Evolutionary conservation across 805 yeast species (phyloP), one percentile per base, ranked within the genome.

Genomic region (Kuraishia hungarica): DNA sequence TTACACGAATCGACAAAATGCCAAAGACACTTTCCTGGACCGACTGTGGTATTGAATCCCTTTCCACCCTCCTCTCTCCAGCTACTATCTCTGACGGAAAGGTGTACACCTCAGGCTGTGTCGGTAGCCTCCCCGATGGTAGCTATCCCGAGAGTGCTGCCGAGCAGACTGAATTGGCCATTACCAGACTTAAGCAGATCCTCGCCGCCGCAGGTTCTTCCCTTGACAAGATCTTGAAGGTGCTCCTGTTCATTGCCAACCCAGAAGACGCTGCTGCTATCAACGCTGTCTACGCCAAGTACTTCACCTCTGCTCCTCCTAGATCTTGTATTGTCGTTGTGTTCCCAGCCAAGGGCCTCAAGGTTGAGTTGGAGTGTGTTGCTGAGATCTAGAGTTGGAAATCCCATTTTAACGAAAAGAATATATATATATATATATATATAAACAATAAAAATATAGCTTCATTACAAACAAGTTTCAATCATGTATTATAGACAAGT

Each of bases 351-450:
- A 66, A 72, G 10, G 58, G 64, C 11, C 57, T 76, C 51, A 72
- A 75, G 60, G 77, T 77, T 48, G 82, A 77, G 58, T 60, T 76
- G 53, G 81, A 77, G 58, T 71, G 73, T 52, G 63, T 76, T 59
- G 82, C 81, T 39, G 60, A 68, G 53, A 20, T 47, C 7, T 47
- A 47, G 24, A 19, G 6, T 51, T 15, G 13, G 22, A 20, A 47
- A 13, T 20, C 29, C 46, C 28, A 22, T 29, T 39, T 19, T n/a
- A n/a, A n/a, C n/a, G n/a, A n/a, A n/a, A n/a, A n/a, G 20, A 19
- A 39, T 48, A n/a, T 39, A n/a, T 35, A 15, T 13, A 3, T 3
- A 35, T 7, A 10, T 2, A 7, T 35, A 35, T 35, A 35, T 26
- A 46, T 13, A 39, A 8, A 39, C 13, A 39, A 51, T 3, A 39